Base-by-base conservation (phyloP, 139 green algal genomes). In the Pseudopediastrum boryanum region DNA sequence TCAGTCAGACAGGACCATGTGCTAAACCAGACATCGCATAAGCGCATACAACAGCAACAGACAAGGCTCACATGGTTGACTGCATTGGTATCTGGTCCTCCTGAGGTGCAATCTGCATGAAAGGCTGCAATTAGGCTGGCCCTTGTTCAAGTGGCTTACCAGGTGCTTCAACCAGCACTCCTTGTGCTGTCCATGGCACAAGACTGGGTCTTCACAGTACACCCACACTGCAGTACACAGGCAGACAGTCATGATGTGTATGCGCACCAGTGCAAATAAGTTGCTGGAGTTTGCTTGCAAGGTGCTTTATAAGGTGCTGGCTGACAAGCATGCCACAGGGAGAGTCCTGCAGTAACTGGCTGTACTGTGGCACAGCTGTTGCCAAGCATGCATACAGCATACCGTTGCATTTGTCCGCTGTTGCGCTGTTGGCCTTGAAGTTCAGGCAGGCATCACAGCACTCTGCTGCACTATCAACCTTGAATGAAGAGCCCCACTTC, bases 131-230 rank as follows among this genome's bases (percentile, higher is more conserved):
- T n/a, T n/a, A n/a, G n/a, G 62, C 33, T 70, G 62, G 2, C 9
- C 12, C 33, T 12, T 1, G 27, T 16, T 44, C 23, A 16, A 9
- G 67, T 25, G 33, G 31, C 81, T 75, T 33, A 93, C 90, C 87
- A 97, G 62, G 76, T 97, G 90, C 83, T 97, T 97, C 0, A 97
- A 85, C 93, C 93, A 97, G 76, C 93, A 97, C 62, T 97, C 82
- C 58, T 80, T 65, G 58, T 91, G 86, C 44, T 92, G 78, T 0
- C 23, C 58, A 6, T 78, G 79, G 63, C 93, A 97, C 4, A 69
- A 23, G 10, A 81, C 44, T 51, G 84, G 51, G 54, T 93, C 84
- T 0, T 87, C 93, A 54, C 93, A 97, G 43, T 74, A 97, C 23
- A 97, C 93, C 90, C 91, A 97, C 2, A 97, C 93, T 95, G 87